These are phyloP conservation scores for Penicillium brevicompactum DNA, from an alignment of 2,329 filamentous ascomycete species.

Conservation along the genomic window DNA sequence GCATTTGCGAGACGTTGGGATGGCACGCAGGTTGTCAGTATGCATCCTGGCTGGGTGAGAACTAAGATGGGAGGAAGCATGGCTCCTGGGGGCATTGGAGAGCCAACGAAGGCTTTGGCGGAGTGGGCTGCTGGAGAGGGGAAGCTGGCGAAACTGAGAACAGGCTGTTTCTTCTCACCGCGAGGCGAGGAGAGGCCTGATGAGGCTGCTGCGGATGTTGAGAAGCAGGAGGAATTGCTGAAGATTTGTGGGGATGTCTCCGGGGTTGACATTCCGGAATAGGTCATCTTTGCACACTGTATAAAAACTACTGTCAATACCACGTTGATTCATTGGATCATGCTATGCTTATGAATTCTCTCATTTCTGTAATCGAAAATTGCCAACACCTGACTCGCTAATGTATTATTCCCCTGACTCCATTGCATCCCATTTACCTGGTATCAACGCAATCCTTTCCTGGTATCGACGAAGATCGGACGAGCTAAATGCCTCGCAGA, in stretches of 20 bases:
- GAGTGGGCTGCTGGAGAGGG: constrained; percentile 44
- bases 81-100: constrained; percentile 52
- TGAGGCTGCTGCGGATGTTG: constrained; percentile 28
- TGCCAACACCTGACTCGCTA: no score
- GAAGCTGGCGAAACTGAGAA: constrained; percentile 18
- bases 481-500: no score
- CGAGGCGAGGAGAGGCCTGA: constrained; percentile 24
- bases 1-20: constrained; percentile 54
- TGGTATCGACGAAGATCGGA: no score
- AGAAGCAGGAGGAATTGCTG: constrained; percentile 33
- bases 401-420: no score
- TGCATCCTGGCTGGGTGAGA: constrained; percentile 58
- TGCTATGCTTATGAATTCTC: background rate
- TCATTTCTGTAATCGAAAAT: no score
- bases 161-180: constrained; percentile 22
- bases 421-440: no score
- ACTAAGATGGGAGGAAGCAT: constrained; percentile 56
- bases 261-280: constrained; percentile 16
- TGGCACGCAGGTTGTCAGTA: constrained; percentile 49
- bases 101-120: constrained; percentile 52
- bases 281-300: background rate
- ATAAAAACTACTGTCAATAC: background rate
- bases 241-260: constrained; percentile 29
- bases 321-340: no score
- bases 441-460: no score